Evolutionary conservation across 768 basidiomycete species (phyloP).

Genomic region (Leccinum variicolor): DNA sequence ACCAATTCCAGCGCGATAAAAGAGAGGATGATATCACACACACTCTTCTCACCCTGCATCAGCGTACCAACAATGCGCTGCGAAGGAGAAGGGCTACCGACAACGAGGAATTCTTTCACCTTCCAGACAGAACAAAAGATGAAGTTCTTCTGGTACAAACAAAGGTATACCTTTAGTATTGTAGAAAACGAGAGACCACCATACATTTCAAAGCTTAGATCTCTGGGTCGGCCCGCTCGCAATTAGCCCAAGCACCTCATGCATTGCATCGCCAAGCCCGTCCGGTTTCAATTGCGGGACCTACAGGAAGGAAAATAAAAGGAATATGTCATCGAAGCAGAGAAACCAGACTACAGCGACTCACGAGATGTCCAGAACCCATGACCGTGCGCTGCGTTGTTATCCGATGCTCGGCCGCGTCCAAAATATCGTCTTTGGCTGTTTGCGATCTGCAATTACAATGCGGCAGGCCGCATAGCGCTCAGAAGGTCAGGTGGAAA

Average conservation of each 20-base stretch:
- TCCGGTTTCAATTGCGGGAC: constrained; percentile 31
- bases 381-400: constrained; percentile 18
- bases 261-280: constrained; percentile 20
- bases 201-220: constrained; percentile 14
- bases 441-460: constrained; percentile 18
- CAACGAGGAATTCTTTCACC: neutral
- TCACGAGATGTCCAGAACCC: constrained; percentile 31
- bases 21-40: neutral
- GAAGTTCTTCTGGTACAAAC: neutral
- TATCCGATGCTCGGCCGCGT: constrained; percentile 23
- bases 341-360: neutral
- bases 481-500: neutral
- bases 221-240: neutral
- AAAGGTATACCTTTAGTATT: neutral
- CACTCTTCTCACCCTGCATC: neutral
- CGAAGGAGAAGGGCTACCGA: neutral
- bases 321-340: neutral
- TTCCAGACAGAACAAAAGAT: neutral
- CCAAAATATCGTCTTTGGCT: constrained; percentile 27
- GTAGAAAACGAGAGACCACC: neutral
- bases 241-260: constrained; percentile 22
- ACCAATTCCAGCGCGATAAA: neutral
- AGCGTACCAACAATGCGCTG: neutral
- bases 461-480: neutral
- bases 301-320: constrained; percentile 7